Conservation (phyloP, 495 filamentous ascomycete species). For the Hypomontagnella submonticulosa region DNA sequence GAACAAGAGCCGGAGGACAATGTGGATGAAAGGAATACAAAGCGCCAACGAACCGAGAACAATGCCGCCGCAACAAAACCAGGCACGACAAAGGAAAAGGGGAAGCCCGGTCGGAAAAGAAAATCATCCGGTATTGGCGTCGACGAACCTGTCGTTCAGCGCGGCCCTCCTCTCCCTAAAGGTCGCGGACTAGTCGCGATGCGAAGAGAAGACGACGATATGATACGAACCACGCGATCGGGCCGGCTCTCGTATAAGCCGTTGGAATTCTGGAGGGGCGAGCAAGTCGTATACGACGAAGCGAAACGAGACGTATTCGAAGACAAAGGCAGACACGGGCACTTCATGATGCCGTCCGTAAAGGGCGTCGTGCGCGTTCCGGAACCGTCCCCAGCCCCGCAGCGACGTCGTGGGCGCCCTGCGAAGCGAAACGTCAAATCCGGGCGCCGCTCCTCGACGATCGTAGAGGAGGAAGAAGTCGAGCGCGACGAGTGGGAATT, state of each 20-base stretch:
- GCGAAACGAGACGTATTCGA: slow-evolving; percentile 61
- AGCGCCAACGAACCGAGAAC: slow-evolving; percentile 37
- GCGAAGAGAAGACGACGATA: slow-evolving; percentile 70
- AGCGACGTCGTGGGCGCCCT: slow-evolving; percentile 45
- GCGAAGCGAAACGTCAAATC: slow-evolving; percentile 29
- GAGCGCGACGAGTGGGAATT: slow-evolving; percentile 63
- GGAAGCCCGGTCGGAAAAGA: slow-evolving; percentile 51
- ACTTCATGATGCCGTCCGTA: slow-evolving; percentile 71
- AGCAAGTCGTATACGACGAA: slow-evolving; percentile 74
- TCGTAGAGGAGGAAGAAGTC: slow-evolving; percentile 55
- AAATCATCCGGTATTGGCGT: slow-evolving; percentile 53
- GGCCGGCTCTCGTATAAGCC: slow-evolving; percentile 73
- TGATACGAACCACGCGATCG: slow-evolving; percentile 61
- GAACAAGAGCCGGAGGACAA: slow-evolving; percentile 31
- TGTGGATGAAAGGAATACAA: slow-evolving; percentile 41
- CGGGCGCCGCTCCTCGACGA: slow-evolving; percentile 18
- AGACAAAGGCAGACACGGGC: slow-evolving; percentile 50
- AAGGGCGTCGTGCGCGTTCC: slow-evolving; percentile 81
- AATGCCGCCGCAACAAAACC: slow-evolving; percentile 36
- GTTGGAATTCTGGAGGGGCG: slow-evolving; percentile 87
- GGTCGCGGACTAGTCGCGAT: slow-evolving; percentile 74
- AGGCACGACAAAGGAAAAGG: slow-evolving; percentile 43
- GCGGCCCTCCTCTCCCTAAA: slow-evolving; percentile 64
- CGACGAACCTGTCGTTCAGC: slow-evolving; percentile 56
- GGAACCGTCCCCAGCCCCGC: slow-evolving; percentile 52